phyloP scores from a whole-genome alignment of 257 asterid genomes.

The Mentha longifolia region DNA sequence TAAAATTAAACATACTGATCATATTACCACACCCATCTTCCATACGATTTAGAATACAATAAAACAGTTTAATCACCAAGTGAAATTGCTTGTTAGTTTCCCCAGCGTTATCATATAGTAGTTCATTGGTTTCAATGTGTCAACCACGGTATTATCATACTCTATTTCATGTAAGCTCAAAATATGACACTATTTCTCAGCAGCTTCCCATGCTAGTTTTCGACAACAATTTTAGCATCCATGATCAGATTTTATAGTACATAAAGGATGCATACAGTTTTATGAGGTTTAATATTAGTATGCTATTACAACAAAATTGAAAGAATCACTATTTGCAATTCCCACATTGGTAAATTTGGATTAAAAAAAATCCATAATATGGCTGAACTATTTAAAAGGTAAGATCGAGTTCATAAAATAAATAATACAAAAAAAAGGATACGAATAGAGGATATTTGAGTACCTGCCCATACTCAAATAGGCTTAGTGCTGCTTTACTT shows the following conservation, averaged over 20 bases:
- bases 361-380: neutral
- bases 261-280: neutral
- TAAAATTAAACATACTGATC: neutral
- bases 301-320: neutral
- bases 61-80: neutral
- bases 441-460: slow-evolving; percentile 12
- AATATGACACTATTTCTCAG: too few species aligned
- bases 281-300: neutral
- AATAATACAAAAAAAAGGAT: slow-evolving; percentile 2
- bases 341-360: neutral
- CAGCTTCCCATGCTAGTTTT: too few species aligned
- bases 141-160: too few species aligned
- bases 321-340: slow-evolving; percentile 4
- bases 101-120: neutral
- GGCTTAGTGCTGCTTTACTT: slow-evolving; percentile 74
- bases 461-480: slow-evolving; percentile 95
- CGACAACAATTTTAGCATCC: neutral
- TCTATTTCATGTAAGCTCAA: too few species aligned
- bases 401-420: slow-evolving; percentile 5
- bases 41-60: neutral
- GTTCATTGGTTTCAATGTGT: neutral
- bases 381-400: neutral
- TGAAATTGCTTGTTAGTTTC: slow-evolving; percentile 1
- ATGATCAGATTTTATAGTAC: neutral
- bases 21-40: neutral